Percentiles rank a stretch among this genome's conserved stretches.
Conservation (phyloP, 2,329 filamentous ascomycete species). For the Penicillium sp. region DNA sequence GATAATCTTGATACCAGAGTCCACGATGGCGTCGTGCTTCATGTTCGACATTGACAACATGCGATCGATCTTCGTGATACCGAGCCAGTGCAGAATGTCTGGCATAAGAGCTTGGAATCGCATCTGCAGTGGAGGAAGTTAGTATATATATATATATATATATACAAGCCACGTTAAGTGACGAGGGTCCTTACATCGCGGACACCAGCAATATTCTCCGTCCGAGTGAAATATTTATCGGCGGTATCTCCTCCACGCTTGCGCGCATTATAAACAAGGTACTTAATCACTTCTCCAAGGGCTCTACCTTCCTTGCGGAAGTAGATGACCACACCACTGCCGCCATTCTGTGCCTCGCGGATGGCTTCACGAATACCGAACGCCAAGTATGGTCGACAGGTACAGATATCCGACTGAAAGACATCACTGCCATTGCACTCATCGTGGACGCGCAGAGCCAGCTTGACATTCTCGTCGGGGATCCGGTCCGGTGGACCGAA, state of each 20-base stretch:
- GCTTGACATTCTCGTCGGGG: conserved; percentile 74
- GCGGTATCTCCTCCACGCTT: conserved; percentile 41
- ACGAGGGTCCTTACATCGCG: conserved; percentile 54
- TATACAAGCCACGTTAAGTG: neutral
- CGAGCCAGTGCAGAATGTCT: conserved; percentile 95
- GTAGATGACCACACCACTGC: conserved; percentile 94
- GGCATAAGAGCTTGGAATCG: conserved; percentile 98
- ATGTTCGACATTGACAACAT: conserved; percentile 98
- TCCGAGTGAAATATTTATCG: conserved; percentile 78
- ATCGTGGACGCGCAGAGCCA: conserved; percentile 82
- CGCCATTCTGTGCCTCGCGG: conserved; percentile 91
- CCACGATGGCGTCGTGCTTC: conserved; percentile 53
- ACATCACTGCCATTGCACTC: conserved; percentile 97
- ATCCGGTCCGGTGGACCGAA: conserved; percentile 95
- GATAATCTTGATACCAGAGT: conserved; percentile 65
- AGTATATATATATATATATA: too few relatives aligned
- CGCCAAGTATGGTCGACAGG: conserved; percentile 85
- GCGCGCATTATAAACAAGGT: conserved; percentile 62
- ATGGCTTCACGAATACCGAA: conserved; percentile 97
- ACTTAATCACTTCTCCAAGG: conserved; percentile 90
- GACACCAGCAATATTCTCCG: conserved; percentile 97
- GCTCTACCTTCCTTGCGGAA: conserved; percentile 97
- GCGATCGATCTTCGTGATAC: conserved; percentile 95
- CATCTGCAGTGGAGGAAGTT: conserved; percentile 60
- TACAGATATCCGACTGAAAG: conserved; percentile 97